Conservation (phyloP, 2,329 filamentous ascomycete genomes). For the Lachnellula subtilissima region DNA sequence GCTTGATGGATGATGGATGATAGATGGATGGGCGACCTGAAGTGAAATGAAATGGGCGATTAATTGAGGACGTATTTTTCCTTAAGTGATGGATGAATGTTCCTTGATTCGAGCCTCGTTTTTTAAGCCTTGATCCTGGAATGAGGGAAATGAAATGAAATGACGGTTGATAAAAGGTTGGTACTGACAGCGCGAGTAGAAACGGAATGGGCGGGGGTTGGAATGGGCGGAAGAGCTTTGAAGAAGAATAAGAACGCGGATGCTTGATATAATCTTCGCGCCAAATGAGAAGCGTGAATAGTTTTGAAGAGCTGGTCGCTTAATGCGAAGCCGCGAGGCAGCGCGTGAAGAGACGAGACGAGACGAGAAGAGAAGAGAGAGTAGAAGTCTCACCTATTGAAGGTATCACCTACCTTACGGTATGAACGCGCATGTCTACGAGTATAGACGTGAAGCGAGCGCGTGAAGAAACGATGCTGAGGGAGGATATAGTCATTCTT, state of each 20-base stretch:
- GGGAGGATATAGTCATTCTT: not conserved
- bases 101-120: no score
- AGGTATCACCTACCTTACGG: no score
- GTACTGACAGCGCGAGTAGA: not conserved
- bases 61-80: not conserved
- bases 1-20: not conserved
- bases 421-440: not conserved
- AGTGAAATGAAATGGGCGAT: not conserved
- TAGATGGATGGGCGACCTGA: not conserved
- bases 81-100: no score
- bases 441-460: not conserved
- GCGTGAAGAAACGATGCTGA: not conserved
- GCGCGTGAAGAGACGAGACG: not conserved
- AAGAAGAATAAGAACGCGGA: conserved; percentile 1
- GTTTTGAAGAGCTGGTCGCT: not conserved
- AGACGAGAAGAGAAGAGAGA: not conserved
- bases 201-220: not conserved
- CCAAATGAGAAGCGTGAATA: no score
- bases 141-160: not conserved
- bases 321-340: not conserved
- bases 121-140: not conserved
- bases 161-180: not conserved
- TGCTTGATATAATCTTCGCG: conserved; percentile 2
- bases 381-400: no score
- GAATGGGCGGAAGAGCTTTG: not conserved